Evolutionary conservation across 192 early-diverging fungal species (phyloP).

Genomic region (Umbelopsis sp.): DNA sequence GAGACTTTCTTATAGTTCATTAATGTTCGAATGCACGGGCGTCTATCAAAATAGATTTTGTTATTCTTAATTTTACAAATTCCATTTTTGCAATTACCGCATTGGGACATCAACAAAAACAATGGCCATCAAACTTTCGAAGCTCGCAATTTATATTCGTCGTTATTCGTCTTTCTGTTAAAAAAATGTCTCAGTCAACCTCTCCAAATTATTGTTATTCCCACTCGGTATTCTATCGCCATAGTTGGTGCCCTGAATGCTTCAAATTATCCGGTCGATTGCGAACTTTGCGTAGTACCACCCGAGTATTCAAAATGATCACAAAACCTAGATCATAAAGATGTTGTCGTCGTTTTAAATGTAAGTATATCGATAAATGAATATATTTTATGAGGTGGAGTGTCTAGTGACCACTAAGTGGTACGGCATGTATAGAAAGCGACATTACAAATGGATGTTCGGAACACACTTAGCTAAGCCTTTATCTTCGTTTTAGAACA

Average conservation of each 20-base stretch:
- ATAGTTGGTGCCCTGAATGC: conserved; percentile 12
- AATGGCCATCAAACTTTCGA: not conserved
- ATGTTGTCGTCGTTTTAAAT: not conserved
- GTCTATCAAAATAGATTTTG: too few relatives aligned
- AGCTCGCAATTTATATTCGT: not conserved
- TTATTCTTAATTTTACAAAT: not conserved
- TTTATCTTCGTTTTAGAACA: too few relatives aligned
- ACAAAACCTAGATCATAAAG: not conserved
- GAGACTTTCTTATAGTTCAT: too few relatives aligned
- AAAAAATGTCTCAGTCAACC: not conserved
- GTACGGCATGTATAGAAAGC: too few relatives aligned
- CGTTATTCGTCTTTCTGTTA: not conserved
- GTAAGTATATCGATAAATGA: too few relatives aligned
- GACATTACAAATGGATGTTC: too few relatives aligned
- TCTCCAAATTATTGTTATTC: conserved; percentile 12
- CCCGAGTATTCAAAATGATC: not conserved
- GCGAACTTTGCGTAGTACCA: not conserved
- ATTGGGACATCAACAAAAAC: conserved; percentile 11
- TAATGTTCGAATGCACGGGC: too few relatives aligned
- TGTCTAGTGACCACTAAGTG: too few relatives aligned
- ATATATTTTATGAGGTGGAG: too few relatives aligned
- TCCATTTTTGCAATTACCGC: not conserved
- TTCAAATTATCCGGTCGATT: not conserved
- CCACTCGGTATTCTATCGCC: not conserved
- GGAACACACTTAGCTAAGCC: too few relatives aligned